A percentile compares a stretch with the other conserved stretches of the same genome.
These are phyloP conservation scores for Friedmanniomyces endolithicus DNA, from an alignment of 495 filamentous ascomycete genomes.

Conservation along the genomic window DNA sequence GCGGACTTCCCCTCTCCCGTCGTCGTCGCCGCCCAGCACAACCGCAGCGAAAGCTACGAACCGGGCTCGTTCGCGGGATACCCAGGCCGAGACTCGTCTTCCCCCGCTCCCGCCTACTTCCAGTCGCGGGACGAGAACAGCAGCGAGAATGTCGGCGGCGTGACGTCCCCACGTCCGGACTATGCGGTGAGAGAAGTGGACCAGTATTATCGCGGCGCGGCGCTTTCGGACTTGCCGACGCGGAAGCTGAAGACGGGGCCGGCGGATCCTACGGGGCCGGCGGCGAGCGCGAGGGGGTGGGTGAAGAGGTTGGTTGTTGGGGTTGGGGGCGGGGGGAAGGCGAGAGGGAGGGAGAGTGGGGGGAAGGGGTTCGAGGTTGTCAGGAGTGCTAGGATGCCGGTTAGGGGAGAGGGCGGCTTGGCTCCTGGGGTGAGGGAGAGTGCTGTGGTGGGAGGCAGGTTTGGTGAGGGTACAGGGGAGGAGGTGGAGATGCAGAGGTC, in stretches of 20 bases:
- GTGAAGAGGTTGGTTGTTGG: conserved; percentile 60
- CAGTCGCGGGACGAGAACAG: conserved; percentile 14
- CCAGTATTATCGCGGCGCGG: conserved; percentile 90
- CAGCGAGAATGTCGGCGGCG: background rate
- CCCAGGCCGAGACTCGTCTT: conserved; percentile 26
- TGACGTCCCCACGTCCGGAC: conserved; percentile 34
- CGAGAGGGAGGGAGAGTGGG: conserved; percentile 50
- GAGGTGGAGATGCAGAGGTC: conserved; percentile 17
- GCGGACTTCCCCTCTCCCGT: background rate
- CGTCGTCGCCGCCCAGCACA: conserved; percentile 13
- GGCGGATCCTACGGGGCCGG: conserved; percentile 83
- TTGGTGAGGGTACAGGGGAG: conserved; percentile 4
- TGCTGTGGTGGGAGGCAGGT: conserved; percentile 7
- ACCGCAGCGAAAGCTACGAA: conserved; percentile 10
- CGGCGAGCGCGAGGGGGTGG: conserved; percentile 79
- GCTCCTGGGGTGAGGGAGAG: conserved; percentile 4
- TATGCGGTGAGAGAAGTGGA: conserved; percentile 89
- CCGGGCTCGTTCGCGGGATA: background rate
- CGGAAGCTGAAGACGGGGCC: conserved; percentile 85
- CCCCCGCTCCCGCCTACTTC: conserved; percentile 30
- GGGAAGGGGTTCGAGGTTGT: conserved; percentile 91
- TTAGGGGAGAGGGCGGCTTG: conserved; percentile 21
- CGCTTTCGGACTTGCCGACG: conserved; percentile 62
- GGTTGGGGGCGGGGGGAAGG: conserved; percentile 55
- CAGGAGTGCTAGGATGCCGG: conserved; percentile 59